Percentiles rank a stretch among this genome's conserved stretches.
Conservation (phyloP, 192 early-diverging fungal species). For the Coemansia sp. region DNA sequence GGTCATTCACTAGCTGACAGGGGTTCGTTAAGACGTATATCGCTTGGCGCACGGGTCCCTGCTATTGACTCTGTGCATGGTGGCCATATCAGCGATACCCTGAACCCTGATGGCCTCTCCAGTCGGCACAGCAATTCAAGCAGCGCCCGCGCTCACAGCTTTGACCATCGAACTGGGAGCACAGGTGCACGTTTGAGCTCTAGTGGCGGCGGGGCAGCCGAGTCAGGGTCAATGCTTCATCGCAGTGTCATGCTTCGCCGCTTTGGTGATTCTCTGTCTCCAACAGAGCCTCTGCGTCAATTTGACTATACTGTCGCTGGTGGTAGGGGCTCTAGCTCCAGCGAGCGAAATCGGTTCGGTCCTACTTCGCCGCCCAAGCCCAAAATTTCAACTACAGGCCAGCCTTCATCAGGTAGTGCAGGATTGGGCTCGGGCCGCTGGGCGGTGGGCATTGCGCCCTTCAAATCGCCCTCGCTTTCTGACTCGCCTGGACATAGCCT, state of each 20-base stretch:
- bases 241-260: conserved; percentile 46
- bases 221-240: conserved; percentile 35
- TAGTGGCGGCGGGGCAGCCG: conserved; percentile 21
- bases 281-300: conserved; percentile 23
- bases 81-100: neutral
- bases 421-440: conserved; percentile 32
- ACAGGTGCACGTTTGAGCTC: conserved; percentile 20
- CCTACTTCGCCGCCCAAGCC: conserved; percentile 30
- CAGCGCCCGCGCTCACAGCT: conserved; percentile 21
- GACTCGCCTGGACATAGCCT: conserved; percentile 25
- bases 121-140: conserved; percentile 8
- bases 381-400: conserved; percentile 1
- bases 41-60: conserved; percentile 10
- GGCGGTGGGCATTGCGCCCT: conserved; percentile 42
- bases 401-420: conserved; percentile 27
- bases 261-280: conserved; percentile 42
- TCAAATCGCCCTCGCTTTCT: conserved; percentile 51
- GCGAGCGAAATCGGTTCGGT: neutral
- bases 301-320: neutral
- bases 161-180: conserved; percentile 19
- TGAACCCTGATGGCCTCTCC: neutral
- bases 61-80: neutral
- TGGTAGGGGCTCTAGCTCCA: neutral
- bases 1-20: neutral
- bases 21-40: conserved; percentile 20